A percentile compares a stretch with the other conserved stretches of the same genome.
These are phyloP conservation scores for Curvularia verruculosa DNA, from an alignment of 2,329 filamentous ascomycete species.

Conservation along the genomic window DNA sequence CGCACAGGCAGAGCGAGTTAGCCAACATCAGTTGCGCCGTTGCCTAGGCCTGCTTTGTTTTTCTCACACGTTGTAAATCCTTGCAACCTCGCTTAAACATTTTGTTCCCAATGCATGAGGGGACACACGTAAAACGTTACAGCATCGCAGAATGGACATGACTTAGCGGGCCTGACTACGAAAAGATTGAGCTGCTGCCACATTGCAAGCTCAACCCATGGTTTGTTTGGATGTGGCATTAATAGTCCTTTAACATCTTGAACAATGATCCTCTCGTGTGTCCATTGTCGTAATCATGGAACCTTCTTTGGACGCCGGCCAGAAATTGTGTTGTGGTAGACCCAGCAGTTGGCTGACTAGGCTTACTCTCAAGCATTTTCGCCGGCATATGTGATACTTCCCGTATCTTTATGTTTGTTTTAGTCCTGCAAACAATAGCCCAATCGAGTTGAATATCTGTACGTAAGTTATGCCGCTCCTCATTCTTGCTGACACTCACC, in stretches of 20 bases:
- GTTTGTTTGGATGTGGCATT: conserved; percentile 6
- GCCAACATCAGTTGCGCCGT: conserved; percentile 10
- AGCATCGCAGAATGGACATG: conserved; percentile 13
- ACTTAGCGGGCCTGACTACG: conserved; percentile 7
- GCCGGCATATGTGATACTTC: conserved; percentile 23
- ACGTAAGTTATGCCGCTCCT: conserved; percentile 14
- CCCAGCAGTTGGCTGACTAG: conserved; percentile 7
- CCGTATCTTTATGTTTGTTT: conserved; percentile 17
- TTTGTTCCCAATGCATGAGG: conserved; percentile 6
- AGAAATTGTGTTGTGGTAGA: conserved; percentile 7
- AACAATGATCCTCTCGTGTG: conserved; percentile 9
- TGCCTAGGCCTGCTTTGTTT: conserved; percentile 4
- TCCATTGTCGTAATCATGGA: conserved; percentile 6
- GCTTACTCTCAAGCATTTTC: conserved; percentile 17
- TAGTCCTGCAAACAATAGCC: conserved; percentile 11
- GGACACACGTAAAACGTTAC: conserved; percentile 11
- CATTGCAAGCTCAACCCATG: background rate
- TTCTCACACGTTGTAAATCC: conserved; percentile 5
- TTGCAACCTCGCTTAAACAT: conserved; percentile 3
- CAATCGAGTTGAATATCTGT: conserved; percentile 8
- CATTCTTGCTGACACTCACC: background rate
- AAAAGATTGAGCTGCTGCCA: conserved; percentile 6
- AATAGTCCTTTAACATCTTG: conserved; percentile 3
- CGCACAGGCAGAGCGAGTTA: conserved; percentile 17
- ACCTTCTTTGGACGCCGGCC: conserved; percentile 13